A percentile compares a stretch with the other conserved stretches of the same genome.
phyloP scores from a whole-genome alignment of 1,139 yeast genomes.

The Lodderomyces parapsilosis region DNA sequence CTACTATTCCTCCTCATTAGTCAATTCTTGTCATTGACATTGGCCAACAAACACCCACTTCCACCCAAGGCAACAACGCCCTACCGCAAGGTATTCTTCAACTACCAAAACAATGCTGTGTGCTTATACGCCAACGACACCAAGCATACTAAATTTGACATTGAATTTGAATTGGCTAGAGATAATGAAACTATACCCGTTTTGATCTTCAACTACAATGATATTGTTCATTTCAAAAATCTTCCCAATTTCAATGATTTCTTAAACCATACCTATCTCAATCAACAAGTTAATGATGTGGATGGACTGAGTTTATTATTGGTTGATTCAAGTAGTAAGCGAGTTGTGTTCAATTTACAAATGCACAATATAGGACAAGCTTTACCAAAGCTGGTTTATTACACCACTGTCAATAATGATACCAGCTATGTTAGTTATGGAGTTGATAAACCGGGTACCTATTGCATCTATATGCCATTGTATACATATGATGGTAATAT shows the following conservation, averaged over 20 bases:
- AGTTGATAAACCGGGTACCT: slow-evolving; percentile 12
- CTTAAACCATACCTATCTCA: slow-evolving; percentile 14
- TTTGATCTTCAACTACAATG: slow-evolving; percentile 13
- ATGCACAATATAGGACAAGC: neutral
- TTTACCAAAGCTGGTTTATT: slow-evolving; percentile 9
- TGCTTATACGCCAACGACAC: slow-evolving; percentile 14
- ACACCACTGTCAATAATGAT: slow-evolving; percentile 8
- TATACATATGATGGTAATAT: slow-evolving; percentile 9
- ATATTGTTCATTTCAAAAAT: slow-evolving; percentile 12
- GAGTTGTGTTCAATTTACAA: slow-evolving; percentile 8
- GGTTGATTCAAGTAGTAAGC: slow-evolving; percentile 1
- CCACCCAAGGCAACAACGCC: slow-evolving; percentile 9
- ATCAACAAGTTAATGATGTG: slow-evolving; percentile 5
- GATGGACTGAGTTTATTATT: neutral
- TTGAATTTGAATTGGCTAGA: slow-evolving; percentile 9
- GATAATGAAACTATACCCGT: slow-evolving; percentile 13
- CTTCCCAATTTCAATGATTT: slow-evolving; percentile 16
- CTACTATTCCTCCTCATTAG: slow-evolving; percentile 3
- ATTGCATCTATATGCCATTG: slow-evolving; percentile 16
- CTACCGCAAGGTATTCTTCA: slow-evolving; percentile 12
- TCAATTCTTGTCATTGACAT: slow-evolving; percentile 5
- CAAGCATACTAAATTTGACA: slow-evolving; percentile 7
- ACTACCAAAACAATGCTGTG: slow-evolving; percentile 14
- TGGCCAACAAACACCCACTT: neutral
- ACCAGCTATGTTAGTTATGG: slow-evolving; percentile 6